Evolutionary conservation across 495 filamentous ascomycete genomes (phyloP).

Genomic region (Aspergillus conjunctus): DNA sequence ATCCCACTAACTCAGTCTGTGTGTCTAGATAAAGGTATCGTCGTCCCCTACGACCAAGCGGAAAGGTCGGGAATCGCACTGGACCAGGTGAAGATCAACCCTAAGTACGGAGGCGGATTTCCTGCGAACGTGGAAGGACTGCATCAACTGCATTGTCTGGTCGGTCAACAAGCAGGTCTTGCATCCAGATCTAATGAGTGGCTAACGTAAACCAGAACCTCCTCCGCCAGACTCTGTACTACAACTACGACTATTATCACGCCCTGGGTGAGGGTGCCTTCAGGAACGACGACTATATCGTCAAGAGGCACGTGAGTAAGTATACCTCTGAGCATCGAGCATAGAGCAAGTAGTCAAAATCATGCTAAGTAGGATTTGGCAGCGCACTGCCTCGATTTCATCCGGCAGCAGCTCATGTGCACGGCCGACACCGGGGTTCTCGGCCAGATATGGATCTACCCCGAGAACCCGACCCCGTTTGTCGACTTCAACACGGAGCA

Average conservation of each 20-base stretch:
- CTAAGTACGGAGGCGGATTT: conserved; percentile 55
- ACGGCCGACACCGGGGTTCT: conserved; percentile 48
- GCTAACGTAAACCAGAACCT: conserved; percentile 43
- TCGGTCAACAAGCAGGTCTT: conserved; percentile 22
- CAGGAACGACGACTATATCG: conserved; percentile 50
- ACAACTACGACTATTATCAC: conserved; percentile 60
- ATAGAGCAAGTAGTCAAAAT: not conserved
- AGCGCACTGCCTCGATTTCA: conserved; percentile 54
- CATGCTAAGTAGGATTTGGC: not conserved
- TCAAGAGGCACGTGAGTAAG: conserved; percentile 51
- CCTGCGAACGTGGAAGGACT: conserved; percentile 58
- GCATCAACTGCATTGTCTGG: conserved; percentile 61
- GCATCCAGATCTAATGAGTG: not conserved
- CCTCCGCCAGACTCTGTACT: conserved; percentile 56
- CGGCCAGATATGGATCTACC: conserved; percentile 52
- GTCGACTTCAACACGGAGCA: conserved; percentile 58
- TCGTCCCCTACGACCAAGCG: conserved; percentile 42
- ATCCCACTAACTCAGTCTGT: not conserved
- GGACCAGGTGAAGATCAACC: conserved; percentile 53
- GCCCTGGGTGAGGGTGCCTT: conserved; percentile 48
- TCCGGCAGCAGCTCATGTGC: conserved; percentile 57
- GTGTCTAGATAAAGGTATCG: conserved; percentile 39
- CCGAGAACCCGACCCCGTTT: conserved; percentile 39
- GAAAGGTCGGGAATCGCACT: conserved; percentile 41
- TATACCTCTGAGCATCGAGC: not conserved